Conservation (phyloP, 2,329 filamentous ascomycete species). For the Ophiosphaerella narmari region DNA sequence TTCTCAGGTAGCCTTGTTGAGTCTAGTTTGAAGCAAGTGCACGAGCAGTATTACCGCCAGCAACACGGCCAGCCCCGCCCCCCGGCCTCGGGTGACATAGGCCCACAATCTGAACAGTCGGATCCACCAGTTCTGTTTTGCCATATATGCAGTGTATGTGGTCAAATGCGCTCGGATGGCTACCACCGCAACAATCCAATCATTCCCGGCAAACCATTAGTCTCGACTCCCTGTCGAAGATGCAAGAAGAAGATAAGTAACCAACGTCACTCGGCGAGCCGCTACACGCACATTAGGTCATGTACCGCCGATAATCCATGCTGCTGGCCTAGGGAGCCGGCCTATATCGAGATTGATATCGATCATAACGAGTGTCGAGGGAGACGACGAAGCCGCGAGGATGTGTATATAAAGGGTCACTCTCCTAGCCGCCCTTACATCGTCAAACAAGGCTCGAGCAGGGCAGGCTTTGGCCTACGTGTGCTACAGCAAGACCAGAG, state of each 20-base stretch:
- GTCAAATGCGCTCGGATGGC: constrained; percentile 37
- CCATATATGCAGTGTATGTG: constrained; percentile 44
- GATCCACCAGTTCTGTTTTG: constrained; percentile 32
- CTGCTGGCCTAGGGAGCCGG: constrained; percentile 28
- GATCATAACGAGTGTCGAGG: constrained; percentile 27
- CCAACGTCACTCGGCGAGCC: constrained; percentile 16
- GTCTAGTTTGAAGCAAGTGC: constrained; percentile 17
- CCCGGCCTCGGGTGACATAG: constrained; percentile 4
- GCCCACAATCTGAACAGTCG: constrained; percentile 17
- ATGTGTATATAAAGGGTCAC: constrained; percentile 17
- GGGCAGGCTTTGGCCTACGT: constrained; percentile 28
- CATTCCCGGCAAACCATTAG: constrained; percentile 34
- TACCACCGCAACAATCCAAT: constrained; percentile 44
- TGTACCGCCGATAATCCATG: constrained; percentile 32
- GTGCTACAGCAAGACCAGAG: constrained; percentile 23
- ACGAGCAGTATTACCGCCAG: constrained; percentile 22
- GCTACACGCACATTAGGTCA: constrained; percentile 22
- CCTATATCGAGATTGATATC: constrained; percentile 21
- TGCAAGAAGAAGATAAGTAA: constrained; percentile 35
- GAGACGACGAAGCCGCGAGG: constrained; percentile 26
- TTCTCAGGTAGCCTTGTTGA: constrained; percentile 12
- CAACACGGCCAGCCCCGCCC: constrained; percentile 15
- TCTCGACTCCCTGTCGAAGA: constrained; percentile 32
- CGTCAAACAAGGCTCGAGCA: constrained; percentile 22
- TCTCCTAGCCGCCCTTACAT: constrained; percentile 24